These are phyloP conservation scores for Endocalyx cinctus DNA, from an alignment of 2,329 filamentous ascomycete genomes.

Conservation along the genomic window DNA sequence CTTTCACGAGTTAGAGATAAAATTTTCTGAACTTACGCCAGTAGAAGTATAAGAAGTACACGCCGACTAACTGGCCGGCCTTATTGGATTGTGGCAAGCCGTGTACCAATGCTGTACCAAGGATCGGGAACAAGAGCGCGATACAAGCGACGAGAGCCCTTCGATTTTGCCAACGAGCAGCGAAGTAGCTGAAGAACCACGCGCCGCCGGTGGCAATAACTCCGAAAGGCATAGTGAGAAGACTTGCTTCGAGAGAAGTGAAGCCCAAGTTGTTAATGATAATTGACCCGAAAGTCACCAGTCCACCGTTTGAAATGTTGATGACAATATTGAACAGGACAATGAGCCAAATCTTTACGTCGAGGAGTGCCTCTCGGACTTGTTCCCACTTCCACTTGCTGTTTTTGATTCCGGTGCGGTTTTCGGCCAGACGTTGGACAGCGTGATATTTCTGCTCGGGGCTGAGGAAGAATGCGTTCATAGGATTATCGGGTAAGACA, in stretches of 20 bases:
- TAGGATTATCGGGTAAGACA: slow-evolving; percentile 30
- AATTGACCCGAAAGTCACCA: slow-evolving; percentile 20
- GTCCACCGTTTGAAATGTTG: slow-evolving; percentile 26
- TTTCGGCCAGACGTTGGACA: slow-evolving; percentile 28
- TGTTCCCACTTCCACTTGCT: slow-evolving; percentile 25
- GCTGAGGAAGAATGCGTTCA: slow-evolving; percentile 30
- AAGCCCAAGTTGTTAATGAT: slow-evolving; percentile 21
- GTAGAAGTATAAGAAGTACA: slow-evolving; percentile 37
- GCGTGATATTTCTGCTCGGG: slow-evolving; percentile 22
- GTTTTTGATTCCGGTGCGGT: slow-evolving; percentile 32
- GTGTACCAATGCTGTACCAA: slow-evolving; percentile 18
- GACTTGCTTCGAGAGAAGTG: slow-evolving; percentile 12
- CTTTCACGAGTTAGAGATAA: too few species aligned
- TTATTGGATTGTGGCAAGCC: slow-evolving; percentile 23
- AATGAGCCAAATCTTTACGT: slow-evolving; percentile 23
- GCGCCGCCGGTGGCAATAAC: slow-evolving; percentile 17
- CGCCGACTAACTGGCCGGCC: slow-evolving; percentile 33
- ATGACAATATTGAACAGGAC: slow-evolving; percentile 23
- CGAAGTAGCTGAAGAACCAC: slow-evolving; percentile 17
- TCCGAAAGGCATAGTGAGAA: slow-evolving; percentile 21
- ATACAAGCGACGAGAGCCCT: slow-evolving; percentile 15
- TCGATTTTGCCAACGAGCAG: slow-evolving; percentile 17
- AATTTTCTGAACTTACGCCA: slow-evolving; percentile 26
- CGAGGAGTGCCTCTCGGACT: slow-evolving; percentile 20
- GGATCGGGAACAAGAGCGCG: slow-evolving; percentile 15